Evolutionary conservation across 768 basidiomycete species (phyloP).

Genomic region (Gymnopilus junonius): DNA sequence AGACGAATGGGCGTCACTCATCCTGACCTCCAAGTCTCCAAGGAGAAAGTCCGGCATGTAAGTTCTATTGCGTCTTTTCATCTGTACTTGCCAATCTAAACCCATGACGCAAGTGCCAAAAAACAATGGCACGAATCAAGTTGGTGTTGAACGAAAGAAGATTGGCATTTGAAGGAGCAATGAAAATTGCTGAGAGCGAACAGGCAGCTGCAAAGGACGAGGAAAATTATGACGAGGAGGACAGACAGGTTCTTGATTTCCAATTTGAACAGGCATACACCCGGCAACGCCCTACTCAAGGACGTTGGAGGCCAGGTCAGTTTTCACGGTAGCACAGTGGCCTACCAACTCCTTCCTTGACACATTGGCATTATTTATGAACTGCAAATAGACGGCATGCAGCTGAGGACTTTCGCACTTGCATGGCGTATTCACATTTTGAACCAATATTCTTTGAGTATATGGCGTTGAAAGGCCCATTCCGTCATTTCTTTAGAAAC

Average conservation of each 20-base stretch:
- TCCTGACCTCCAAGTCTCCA: constrained; percentile 32
- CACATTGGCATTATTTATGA: background rate
- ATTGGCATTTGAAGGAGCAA: constrained; percentile 78
- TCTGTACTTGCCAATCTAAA: constrained; percentile 2
- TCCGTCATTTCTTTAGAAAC: constrained; percentile 71
- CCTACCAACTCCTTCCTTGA: background rate
- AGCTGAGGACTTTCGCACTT: background rate
- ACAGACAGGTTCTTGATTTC: constrained; percentile 3
- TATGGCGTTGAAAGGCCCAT: constrained; percentile 51
- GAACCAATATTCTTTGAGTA: background rate
- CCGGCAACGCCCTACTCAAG: background rate
- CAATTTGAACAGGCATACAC: background rate
- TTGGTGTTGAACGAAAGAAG: constrained; percentile 90
- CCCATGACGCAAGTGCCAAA: constrained; percentile 67
- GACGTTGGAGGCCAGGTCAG: background rate
- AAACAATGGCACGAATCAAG: constrained; percentile 98
- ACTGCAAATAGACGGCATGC: background rate
- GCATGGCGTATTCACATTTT: background rate
- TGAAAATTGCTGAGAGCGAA: constrained; percentile 43
- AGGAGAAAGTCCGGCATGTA: constrained; percentile 49
- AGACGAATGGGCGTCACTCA: constrained; percentile 59
- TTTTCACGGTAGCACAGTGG: background rate
- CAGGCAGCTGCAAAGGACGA: constrained; percentile 3
- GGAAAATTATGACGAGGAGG: constrained; percentile 2
- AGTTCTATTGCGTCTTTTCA: constrained; percentile 19